phyloP scores from a whole-genome alignment of 441 rosid genomes.

The Jatropha podagrica region DNA sequence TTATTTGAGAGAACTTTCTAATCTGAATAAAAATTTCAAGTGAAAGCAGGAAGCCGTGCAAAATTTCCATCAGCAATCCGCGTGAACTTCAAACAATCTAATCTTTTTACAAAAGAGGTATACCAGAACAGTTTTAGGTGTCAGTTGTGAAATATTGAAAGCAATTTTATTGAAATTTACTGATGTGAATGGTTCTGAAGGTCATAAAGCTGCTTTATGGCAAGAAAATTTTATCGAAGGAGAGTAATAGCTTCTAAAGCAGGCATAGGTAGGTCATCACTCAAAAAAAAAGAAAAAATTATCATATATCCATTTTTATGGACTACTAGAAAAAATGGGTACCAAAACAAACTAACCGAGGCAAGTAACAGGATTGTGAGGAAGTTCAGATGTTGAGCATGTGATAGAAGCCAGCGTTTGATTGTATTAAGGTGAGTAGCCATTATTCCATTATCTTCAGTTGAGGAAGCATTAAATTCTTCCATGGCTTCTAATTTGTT shows the following conservation, averaged over 20 bases:
- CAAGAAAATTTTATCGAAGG: not conserved
- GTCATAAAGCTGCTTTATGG: not conserved
- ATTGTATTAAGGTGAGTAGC: conserved; percentile 47
- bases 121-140: not conserved
- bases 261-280: not conserved
- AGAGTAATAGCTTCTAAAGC: not conserved
- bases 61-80: not conserved
- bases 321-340: not conserved
- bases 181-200: not conserved
- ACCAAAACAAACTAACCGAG: conserved; percentile 58
- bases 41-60: not conserved
- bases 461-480: conserved; percentile 61
- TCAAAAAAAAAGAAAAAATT: not conserved
- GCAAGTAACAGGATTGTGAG: conserved; percentile 86
- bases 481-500: conserved; percentile 64
- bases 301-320: not conserved
- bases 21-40: not conserved
- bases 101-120: not conserved
- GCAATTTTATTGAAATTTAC: not conserved
- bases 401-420: conserved; percentile 73
- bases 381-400: conserved; percentile 84
- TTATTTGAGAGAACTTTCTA: not conserved
- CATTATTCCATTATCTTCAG: conserved; percentile 56
- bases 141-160: not conserved
- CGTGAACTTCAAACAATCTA: not conserved